phyloP scores from a whole-genome alignment of 2,329 filamentous ascomycete genomes.

The Trichoderma oligosporum region DNA sequence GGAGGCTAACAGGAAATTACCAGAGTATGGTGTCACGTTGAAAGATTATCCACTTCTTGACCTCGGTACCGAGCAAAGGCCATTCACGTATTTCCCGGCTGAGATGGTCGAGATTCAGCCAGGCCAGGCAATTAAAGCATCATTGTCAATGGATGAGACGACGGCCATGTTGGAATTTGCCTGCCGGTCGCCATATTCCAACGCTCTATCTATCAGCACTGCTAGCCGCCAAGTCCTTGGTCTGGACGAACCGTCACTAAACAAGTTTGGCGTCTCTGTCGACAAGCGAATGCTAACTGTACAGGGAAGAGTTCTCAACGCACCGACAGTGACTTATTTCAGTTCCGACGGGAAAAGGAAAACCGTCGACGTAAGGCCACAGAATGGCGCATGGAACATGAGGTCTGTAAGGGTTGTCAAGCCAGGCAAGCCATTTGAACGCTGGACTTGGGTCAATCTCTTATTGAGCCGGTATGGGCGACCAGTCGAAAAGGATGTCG shows the following conservation, averaged over 20 bases:
- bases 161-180: constrained; percentile 69
- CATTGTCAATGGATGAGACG: constrained; percentile 59
- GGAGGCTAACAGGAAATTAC: neutral
- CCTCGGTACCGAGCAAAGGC: constrained; percentile 53
- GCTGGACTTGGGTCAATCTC: constrained; percentile 51
- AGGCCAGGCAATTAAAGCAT: constrained; percentile 60
- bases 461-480: constrained; percentile 2
- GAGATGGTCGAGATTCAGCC: constrained; percentile 61
- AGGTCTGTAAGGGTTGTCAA: constrained; percentile 51
- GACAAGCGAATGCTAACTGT: constrained; percentile 65
- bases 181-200: constrained; percentile 61
- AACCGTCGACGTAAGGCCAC: constrained; percentile 31
- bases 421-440: constrained; percentile 42
- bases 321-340: constrained; percentile 60
- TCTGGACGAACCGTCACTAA: constrained; percentile 48
- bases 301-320: constrained; percentile 60
- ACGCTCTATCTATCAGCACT: constrained; percentile 61
- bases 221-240: constrained; percentile 56
- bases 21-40: constrained; percentile 36
- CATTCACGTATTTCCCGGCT: constrained; percentile 60
- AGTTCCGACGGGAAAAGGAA: constrained; percentile 25
- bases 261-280: constrained; percentile 61
- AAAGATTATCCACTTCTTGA: constrained; percentile 60
- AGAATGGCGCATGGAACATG: constrained; percentile 69
- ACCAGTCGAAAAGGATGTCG: constrained; percentile 21